These are phyloP conservation scores for Neonectria magnoliae DNA, from an alignment of 2,329 filamentous ascomycete species.

Conservation along the genomic window DNA sequence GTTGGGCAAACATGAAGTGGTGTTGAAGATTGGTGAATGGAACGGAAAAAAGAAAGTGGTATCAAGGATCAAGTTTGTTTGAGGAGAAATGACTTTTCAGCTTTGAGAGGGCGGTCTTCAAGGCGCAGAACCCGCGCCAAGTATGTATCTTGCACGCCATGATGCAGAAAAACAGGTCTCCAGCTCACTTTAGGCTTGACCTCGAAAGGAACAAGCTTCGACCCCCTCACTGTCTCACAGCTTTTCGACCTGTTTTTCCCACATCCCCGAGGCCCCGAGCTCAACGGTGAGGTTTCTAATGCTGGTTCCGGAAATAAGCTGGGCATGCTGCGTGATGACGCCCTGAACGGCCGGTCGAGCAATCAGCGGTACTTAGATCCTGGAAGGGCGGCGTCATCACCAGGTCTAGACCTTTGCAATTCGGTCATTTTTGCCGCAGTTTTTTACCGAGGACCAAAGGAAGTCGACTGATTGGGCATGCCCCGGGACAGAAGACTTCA, in stretches of 20 bases:
- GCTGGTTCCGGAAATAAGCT: conserved; percentile 36
- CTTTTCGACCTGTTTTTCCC: conserved; percentile 2
- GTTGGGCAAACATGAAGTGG: conserved; percentile 21
- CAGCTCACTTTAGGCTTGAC: neutral
- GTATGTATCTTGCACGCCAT: neutral
- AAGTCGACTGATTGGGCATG: conserved; percentile 1
- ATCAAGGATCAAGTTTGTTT: neutral
- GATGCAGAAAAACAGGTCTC: neutral
- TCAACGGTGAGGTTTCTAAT: conserved; percentile 14
- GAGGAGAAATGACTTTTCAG: neutral
- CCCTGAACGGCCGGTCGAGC: conserved; percentile 23
- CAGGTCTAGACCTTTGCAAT: conserved; percentile 7
- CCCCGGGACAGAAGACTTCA: neutral
- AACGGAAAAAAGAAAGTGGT: conserved; percentile 11
- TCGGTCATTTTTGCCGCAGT: conserved; percentile 16
- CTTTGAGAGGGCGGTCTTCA: neutral
- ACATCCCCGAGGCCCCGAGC: conserved; percentile 5
- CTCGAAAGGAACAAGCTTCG: neutral
- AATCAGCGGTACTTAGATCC: conserved; percentile 25
- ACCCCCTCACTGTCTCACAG: conserved; percentile 3
- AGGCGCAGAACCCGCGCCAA: neutral
- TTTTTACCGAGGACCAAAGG: conserved; percentile 26
- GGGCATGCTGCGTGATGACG: conserved; percentile 27
- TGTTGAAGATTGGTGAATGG: conserved; percentile 16
- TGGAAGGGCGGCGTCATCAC: conserved; percentile 11